Percentiles rank a stretch among this genome's conserved stretches.
Conservation (phyloP, 139 green algal genomes). For the Auxenochlorella protothecoides region DNA sequence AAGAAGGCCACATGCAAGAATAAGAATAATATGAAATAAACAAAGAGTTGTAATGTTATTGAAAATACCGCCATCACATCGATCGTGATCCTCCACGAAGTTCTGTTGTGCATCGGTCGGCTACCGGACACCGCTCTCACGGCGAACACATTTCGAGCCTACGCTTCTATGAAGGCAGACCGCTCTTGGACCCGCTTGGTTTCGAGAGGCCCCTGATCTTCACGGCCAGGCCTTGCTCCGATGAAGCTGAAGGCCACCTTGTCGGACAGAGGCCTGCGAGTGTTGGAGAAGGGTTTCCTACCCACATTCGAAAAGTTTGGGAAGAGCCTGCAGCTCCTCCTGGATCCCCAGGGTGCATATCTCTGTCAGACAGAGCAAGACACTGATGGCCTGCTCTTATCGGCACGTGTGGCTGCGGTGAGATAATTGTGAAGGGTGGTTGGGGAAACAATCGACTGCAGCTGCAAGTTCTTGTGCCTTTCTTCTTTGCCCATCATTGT, state of each 20-base stretch:
- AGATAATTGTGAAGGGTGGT: neutral
- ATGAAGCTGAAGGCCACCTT: constrained; percentile 62
- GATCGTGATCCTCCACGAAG: no score
- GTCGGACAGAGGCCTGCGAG: constrained; percentile 36
- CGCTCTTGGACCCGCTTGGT: no score
- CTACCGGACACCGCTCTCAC: no score
- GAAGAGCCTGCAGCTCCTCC: constrained; percentile 56
- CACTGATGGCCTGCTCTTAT: constrained; percentile 56
- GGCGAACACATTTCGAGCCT: no score
- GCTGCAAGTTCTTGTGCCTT: neutral
- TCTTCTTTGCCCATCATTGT: neutral
- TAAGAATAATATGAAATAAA: no score
- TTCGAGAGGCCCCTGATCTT: no score
- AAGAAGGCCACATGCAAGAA: no score
- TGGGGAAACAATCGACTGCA: neutral
- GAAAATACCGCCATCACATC: no score
- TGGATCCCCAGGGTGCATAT: constrained; percentile 43
- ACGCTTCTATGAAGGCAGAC: no score
- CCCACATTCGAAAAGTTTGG: constrained; percentile 71
- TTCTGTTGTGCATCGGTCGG: no score
- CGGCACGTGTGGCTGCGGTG: constrained; percentile 35
- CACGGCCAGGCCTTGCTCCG: neutral
- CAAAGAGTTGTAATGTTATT: no score
- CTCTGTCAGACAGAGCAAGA: constrained; percentile 51
- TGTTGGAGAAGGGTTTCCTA: constrained; percentile 51